Conservation (phyloP, 164 flowering plant genomes). For the Tetrastigma voinierianum region DNA sequence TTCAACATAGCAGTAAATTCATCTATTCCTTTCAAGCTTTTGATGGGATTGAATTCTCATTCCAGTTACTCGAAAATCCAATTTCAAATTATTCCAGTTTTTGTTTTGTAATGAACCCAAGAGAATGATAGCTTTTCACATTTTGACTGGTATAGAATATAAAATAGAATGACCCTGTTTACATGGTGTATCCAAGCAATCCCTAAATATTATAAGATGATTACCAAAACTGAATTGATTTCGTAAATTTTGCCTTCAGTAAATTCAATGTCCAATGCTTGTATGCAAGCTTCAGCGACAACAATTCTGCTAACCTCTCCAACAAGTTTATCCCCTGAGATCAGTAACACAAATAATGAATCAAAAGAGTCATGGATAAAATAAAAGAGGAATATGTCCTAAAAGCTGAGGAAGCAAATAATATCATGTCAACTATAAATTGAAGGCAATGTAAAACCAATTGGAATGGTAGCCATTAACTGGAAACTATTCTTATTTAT, state of each 20-base stretch:
- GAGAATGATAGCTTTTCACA: too few relatives aligned
- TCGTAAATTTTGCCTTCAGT: constrained; percentile 79
- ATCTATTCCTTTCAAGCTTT: too few relatives aligned
- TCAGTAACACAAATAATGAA: not conserved
- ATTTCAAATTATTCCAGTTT: too few relatives aligned
- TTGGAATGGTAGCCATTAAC: too few relatives aligned
- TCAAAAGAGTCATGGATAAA: not conserved
- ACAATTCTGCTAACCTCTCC: constrained; percentile 95
- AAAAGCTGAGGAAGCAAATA: not conserved
- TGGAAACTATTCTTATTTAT: too few relatives aligned
- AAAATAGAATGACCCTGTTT: too few relatives aligned
- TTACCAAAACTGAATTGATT: constrained; percentile 83
- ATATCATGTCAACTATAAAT: not conserved
- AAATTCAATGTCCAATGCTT: constrained; percentile 76
- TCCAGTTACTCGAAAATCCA: too few relatives aligned
- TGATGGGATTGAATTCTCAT: too few relatives aligned
- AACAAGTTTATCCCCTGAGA: constrained; percentile 84
- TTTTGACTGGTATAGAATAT: too few relatives aligned
- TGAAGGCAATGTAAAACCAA: not conserved
- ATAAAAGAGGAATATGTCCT: not conserved
- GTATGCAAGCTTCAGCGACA: constrained; percentile 95
- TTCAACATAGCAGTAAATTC: too few relatives aligned
- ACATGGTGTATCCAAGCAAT: not conserved
- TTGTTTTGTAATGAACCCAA: too few relatives aligned
- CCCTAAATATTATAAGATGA: not conserved